These are phyloP conservation scores for Pythium myriotylum DNA, from an alignment of 352 stramenopile species.

Conservation along the genomic window DNA sequence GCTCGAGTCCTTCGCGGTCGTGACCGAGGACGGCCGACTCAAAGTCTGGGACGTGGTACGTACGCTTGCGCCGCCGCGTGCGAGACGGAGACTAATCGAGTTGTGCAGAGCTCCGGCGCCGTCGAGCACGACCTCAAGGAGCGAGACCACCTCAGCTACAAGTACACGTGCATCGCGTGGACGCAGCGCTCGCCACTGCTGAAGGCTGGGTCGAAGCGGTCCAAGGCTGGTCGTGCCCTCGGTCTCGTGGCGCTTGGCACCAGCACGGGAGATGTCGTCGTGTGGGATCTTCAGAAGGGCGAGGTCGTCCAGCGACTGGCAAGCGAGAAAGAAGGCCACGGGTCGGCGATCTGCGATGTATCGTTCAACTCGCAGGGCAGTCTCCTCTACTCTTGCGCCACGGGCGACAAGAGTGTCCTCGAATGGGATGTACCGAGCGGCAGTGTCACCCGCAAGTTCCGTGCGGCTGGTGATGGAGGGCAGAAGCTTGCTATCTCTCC, in stretches of 20 bases:
- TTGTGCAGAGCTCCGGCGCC: conserved; percentile 46
- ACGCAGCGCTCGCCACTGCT: conserved; percentile 43
- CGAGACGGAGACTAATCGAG: too few species aligned
- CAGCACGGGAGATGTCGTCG: conserved; percentile 59
- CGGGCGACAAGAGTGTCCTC: conserved; percentile 75
- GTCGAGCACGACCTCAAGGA: conserved; percentile 81
- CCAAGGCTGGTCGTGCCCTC: conserved; percentile 36
- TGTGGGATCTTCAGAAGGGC: conserved; percentile 76
- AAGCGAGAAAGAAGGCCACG: conserved; percentile 47
- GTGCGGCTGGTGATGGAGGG: conserved; percentile 50
- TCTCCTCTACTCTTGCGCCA: conserved; percentile 61
- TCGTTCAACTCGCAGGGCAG: conserved; percentile 74
- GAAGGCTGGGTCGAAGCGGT: conserved; percentile 53
- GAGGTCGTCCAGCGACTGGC: conserved; percentile 67
- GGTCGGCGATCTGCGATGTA: conserved; percentile 56
- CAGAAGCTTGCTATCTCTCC: conserved; percentile 66
- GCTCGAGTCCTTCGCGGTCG: conserved; percentile 76
- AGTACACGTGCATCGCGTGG: conserved; percentile 79
- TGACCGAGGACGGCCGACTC: conserved; percentile 82
- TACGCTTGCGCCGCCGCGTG: neutral
- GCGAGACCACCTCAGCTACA: conserved; percentile 84
- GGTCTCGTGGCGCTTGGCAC: conserved; percentile 76
- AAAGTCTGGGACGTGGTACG: conserved; percentile 83
- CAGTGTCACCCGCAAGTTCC: conserved; percentile 67
- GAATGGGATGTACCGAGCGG: conserved; percentile 73